phyloP scores from a whole-genome alignment of 164 flowering plant genomes.

The Tetrastigma voinierianum region DNA sequence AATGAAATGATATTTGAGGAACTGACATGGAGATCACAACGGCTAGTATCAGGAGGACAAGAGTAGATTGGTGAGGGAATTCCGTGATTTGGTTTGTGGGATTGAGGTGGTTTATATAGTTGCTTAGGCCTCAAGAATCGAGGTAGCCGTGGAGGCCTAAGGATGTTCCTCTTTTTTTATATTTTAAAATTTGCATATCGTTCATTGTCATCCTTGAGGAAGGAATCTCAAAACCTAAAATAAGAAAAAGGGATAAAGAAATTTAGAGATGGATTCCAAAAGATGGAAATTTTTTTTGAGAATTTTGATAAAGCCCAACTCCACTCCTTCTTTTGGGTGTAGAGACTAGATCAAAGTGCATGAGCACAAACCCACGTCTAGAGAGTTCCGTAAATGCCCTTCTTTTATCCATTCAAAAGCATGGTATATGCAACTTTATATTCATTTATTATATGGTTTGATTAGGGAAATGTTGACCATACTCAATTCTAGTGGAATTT shows the following conservation, averaged over 20 bases:
- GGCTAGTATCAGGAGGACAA: background rate
- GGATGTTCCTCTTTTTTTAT: slow-evolving; percentile 10
- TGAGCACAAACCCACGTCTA: slow-evolving; percentile 13
- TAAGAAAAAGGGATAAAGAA: slow-evolving; percentile 9
- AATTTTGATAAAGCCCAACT: slow-evolving; percentile 16
- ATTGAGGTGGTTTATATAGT: slow-evolving; percentile 21
- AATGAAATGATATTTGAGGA: too few relatives aligned
- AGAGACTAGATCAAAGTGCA: background rate
- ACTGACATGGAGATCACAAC: too few relatives aligned
- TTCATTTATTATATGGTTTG: too few relatives aligned
- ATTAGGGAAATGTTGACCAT: too few relatives aligned
- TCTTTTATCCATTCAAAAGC: too few relatives aligned
- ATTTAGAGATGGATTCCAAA: slow-evolving; percentile 5
- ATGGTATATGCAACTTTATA: too few relatives aligned
- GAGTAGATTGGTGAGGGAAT: background rate
- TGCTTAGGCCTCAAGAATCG: slow-evolving; percentile 21
- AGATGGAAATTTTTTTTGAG: background rate
- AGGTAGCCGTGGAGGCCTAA: slow-evolving; percentile 1
- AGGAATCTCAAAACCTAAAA: slow-evolving; percentile 21
- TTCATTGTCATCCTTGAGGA: slow-evolving; percentile 26
- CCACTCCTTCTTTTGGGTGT: slow-evolving; percentile 16
- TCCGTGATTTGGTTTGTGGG: slow-evolving; percentile 8
- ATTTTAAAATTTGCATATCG: slow-evolving; percentile 13
- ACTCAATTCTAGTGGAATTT: too few relatives aligned
- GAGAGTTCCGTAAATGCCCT: slow-evolving; percentile 4